phyloP scores from a whole-genome alignment of 1,284 basidiomycete species.

The Schizophyllum amplum region DNA sequence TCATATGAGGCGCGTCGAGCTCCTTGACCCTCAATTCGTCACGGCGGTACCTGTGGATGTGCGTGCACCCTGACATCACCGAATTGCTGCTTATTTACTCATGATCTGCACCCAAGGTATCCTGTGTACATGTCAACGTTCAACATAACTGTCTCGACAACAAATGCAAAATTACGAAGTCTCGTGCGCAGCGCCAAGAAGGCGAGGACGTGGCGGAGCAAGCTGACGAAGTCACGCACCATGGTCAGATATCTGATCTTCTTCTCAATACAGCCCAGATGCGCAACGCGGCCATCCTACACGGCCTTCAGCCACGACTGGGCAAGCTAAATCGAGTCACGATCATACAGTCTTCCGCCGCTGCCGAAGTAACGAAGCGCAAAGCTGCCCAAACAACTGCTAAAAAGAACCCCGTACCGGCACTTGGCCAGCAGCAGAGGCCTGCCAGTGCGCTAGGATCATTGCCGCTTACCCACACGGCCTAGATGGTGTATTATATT shows the following conservation, averaged over 20 bases:
- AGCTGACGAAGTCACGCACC: conserved; percentile 5
- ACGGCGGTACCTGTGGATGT: too few species aligned
- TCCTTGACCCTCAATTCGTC: neutral
- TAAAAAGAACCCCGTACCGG: too few species aligned
- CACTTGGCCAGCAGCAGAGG: too few species aligned
- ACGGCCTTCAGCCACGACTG: conserved; percentile 7
- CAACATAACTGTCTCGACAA: conserved; percentile 19
- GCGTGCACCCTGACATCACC: too few species aligned
- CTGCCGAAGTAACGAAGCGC: neutral
- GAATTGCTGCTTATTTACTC: neutral
- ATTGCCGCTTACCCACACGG: too few species aligned
- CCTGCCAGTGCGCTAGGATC: too few species aligned
- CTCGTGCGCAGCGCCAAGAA: conserved; percentile 14
- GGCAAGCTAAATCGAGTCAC: neutral
- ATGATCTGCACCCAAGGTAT: conserved; percentile 11
- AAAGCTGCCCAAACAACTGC: neutral
- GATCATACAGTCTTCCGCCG: neutral
- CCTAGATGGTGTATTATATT: too few species aligned
- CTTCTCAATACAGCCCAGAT: conserved; percentile 21
- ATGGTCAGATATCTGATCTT: conserved; percentile 6
- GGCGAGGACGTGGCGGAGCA: conserved; percentile 7
- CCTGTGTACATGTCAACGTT: conserved; percentile 18
- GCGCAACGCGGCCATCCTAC: conserved; percentile 16
- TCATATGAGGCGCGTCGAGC: neutral
- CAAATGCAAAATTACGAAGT: conserved; percentile 11